A percentile compares a stretch with the other conserved stretches of the same genome.
Conservation (phyloP, 345 rosid species). For the Gynandropsis gynandra region DNA sequence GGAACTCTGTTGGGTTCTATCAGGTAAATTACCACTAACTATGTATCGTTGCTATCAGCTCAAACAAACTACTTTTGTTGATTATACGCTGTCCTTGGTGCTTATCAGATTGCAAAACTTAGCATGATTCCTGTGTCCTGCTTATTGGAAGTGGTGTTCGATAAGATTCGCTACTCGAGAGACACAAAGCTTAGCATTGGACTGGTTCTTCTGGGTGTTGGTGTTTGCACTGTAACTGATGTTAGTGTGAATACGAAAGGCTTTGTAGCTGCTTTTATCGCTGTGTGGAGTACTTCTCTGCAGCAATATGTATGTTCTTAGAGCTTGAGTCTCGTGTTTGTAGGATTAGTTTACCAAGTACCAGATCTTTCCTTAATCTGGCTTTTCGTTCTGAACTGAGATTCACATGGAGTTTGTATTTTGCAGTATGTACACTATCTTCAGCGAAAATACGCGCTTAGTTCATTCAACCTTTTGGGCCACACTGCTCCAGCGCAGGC, state of each 20-base stretch:
- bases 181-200: constrained; percentile 73
- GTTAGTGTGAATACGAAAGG: constrained; percentile 78
- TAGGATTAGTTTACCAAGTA: not conserved
- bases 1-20: constrained; percentile 96
- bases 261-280: constrained; percentile 68
- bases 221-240: constrained; percentile 88
- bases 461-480: constrained; percentile 80
- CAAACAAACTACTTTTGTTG: not conserved
- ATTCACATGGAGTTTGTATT: constrained; percentile 2
- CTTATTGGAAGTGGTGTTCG: constrained; percentile 74
- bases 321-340: not conserved
- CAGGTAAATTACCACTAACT: constrained; percentile 42
- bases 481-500: constrained; percentile 96
- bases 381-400: not conserved
- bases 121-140: constrained; percentile 93
- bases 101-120: constrained; percentile 74
- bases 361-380: not conserved
- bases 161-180: constrained; percentile 76
- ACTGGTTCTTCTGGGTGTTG: constrained; percentile 81
- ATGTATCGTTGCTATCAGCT: constrained; percentile 5
- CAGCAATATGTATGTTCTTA: constrained; percentile 75
- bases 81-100: constrained; percentile 16
- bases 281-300: constrained; percentile 87
- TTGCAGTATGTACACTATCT: constrained; percentile 89
- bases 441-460: constrained; percentile 62